These are phyloP conservation scores for Diaporthe citri DNA, from an alignment of 2,329 filamentous ascomycete species.

Conservation along the genomic window DNA sequence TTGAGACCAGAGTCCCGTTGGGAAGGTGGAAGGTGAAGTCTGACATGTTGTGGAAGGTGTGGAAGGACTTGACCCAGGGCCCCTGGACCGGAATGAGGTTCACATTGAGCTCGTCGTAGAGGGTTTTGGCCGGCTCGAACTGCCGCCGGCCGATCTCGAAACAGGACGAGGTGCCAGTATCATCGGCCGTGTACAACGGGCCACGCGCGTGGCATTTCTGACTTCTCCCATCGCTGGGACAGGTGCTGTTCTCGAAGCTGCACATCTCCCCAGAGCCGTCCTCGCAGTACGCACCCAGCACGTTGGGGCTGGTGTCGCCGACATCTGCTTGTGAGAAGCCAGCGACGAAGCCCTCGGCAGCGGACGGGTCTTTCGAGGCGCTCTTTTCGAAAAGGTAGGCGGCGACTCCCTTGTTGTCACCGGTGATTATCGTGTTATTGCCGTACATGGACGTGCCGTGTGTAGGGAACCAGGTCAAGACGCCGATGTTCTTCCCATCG, in stretches of 20 bases:
- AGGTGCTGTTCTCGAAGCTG: constrained; percentile 86
- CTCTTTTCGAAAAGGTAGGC: constrained; percentile 86
- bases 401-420: constrained; percentile 97
- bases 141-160: constrained; percentile 83
- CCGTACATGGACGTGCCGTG: constrained; percentile 92
- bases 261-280: constrained; percentile 81
- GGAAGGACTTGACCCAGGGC: constrained; percentile 81
- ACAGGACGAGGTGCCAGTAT: constrained; percentile 80
- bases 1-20: constrained; percentile 77
- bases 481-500: constrained; percentile 81
- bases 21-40: constrained; percentile 79
- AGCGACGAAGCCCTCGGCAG: constrained; percentile 80
- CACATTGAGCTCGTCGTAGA: constrained; percentile 66
- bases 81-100: constrained; percentile 67
- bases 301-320: constrained; percentile 90
- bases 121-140: constrained; percentile 57
- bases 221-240: constrained; percentile 72
- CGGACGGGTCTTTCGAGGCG: constrained; percentile 64
- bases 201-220: constrained; percentile 81
- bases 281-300: constrained; percentile 89
- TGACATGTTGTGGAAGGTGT: constrained; percentile 87
- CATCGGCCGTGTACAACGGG: constrained; percentile 75
- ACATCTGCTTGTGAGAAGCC: constrained; percentile 94
- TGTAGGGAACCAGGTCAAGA: constrained; percentile 91
- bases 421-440: constrained; percentile 91